Base-by-base conservation (phyloP, 139 green algal species). In the Yamagishiella unicocca region DNA sequence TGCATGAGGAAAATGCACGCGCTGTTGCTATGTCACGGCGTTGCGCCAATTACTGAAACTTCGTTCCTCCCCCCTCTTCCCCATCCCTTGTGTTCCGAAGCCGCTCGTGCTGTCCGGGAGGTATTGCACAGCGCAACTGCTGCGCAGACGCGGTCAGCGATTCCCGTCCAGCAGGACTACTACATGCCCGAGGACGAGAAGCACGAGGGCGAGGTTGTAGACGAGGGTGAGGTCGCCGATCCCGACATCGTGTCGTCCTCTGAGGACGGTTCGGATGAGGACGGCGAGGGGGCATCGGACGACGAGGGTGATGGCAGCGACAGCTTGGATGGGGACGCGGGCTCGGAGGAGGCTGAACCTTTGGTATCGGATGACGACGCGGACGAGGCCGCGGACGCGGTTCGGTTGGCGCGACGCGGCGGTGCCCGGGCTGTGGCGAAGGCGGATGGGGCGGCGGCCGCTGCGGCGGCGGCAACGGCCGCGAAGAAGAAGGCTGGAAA, bases 91-190 rank as follows among this genome's bases (percentile, higher is more conserved):
- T 4, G 6, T 71, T 54, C n/a, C 35, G 68, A 67, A 31, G 93
- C 92, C 9, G 93, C 93, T 1, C 75, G 88, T 0, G 92, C 91
- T 31, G 75, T 95, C 33, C 74, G 86, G 10, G 89, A 91, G n/a
- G 89, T 92, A 19, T 89, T 94, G 43, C 80, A 83, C 3, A 89
- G 68, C 14, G 94, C 93, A 24, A 88, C 91, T 22, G 71, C 73
- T 17, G 83, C 92, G 81, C 94, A 98, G 90, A 70, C 87, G 46
- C 85, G 81, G 3, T 67, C 83, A 9, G 80, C 81, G 37, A 96
- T 97, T 71, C 95, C 96, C 0, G 93, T 95, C 70, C 89, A 94
- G 68, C 61, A 91, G 38, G 94, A 89, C 40, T 96, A 95, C 83
- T 97, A 95, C 90, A 90, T 91, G 74, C 85, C 91, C 4, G 95